Conservation (phyloP, 176 grass and related monocot genomes). For the Avena insularis region DNA sequence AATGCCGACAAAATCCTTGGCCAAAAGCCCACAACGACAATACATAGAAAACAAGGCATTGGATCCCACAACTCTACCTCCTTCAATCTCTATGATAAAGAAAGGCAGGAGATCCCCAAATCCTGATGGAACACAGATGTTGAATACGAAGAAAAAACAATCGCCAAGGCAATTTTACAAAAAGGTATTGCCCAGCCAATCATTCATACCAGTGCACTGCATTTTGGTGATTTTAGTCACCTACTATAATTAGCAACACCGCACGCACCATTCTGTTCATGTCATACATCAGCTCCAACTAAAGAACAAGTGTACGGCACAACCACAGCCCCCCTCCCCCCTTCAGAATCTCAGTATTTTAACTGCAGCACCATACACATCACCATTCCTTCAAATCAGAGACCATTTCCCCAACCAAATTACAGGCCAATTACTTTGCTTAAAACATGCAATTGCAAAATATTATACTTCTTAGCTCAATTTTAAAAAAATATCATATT, state of each 20-base stretch:
- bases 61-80: neutral
- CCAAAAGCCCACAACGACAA: neutral
- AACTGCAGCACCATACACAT: neutral
- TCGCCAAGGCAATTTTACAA: neutral
- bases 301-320: neutral
- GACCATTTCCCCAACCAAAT: neutral
- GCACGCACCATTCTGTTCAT: neutral
- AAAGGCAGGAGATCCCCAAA: neutral
- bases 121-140: neutral
- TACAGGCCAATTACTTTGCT: neutral
- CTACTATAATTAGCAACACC: conserved; percentile 19
- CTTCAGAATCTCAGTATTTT: neutral
- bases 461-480: neutral
- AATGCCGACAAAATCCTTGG: neutral
- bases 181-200: neutral
- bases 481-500: neutral
- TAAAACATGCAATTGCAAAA: neutral
- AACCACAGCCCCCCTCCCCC: neutral
- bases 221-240: neutral
- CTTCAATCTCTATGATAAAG: neutral
- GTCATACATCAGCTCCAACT: conserved; percentile 9
- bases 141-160: neutral
- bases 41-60: neutral
- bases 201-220: neutral
- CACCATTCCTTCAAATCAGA: neutral